Evolutionary conservation across 768 basidiomycete species (phyloP), one percentile per base, ranked within the genome.

Genomic region (Porphyrellus cyaneotinctus): DNA sequence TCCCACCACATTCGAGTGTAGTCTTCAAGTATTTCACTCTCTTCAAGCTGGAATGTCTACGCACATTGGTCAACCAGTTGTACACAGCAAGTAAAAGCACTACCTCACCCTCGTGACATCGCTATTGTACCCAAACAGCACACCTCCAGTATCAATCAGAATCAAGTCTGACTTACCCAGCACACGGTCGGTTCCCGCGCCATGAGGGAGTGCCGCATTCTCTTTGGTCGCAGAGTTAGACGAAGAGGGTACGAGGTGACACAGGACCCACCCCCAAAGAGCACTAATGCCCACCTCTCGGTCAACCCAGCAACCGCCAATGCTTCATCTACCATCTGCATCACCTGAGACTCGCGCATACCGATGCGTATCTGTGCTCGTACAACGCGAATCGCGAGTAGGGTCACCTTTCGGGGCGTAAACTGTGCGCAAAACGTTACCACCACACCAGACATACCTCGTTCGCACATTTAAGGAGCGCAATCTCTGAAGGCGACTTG

Each of bases 181-280:
- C 1, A 62, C 60, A 30, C 83, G 78, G 63, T 93, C 87, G 0
- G 84, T 85, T 3, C 89, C 88, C 33, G 78, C 75, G 7, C 91
- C 93, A 65, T 94, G 92, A 4, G 91, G 91, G 22, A 91, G 78
- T 3, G 90, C 91, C 6, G 90, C 91, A 59, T 93, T 88, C 53
- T 87, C 91, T 93, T 65, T 8, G 43, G 23, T 49, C 11, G 39
- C 18, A 42, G 12, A 17, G 43, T 56, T 28, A 59, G 43, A 31
- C 52, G 31, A 8, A 49, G 37, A 31, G 7, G 15, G 10, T 8
- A 6, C 24, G 35, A 12, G 23, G 35, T 5, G 30, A 35, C 18
- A 14, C 20, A 37, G 17, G 14, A 70, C 79, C 51, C 57, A 89
- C 90, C 84, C 62, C 91, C 90, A 62, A 95, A 92, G 18, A 92